Conservation (phyloP, 2,329 filamentous ascomycete genomes). For the Clarireedia paspali region DNA sequence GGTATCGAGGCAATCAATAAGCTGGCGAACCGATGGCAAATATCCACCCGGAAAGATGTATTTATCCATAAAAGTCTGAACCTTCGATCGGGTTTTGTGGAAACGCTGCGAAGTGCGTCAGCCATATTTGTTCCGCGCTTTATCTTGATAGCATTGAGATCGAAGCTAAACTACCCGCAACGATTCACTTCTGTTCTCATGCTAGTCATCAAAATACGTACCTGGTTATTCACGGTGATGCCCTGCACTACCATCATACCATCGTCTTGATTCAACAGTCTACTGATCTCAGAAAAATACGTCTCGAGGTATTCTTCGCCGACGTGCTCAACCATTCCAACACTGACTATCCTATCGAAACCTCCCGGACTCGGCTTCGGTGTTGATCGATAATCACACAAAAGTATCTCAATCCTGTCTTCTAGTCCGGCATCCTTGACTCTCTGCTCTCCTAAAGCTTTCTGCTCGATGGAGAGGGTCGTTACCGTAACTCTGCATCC, state of each 20-base stretch:
- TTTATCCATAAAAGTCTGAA: conserved; percentile 51
- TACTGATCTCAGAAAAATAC: conserved; percentile 55
- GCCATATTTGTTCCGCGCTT: neutral
- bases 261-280: conserved; percentile 53
- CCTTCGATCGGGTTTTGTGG: conserved; percentile 6
- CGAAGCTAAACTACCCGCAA: too few relatives aligned
- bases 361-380: conserved; percentile 37
- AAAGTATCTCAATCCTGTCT: conserved; percentile 49
- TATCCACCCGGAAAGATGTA: conserved; percentile 72
- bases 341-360: conserved; percentile 63
- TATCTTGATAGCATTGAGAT: too few relatives aligned
- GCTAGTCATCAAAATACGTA: neutral
- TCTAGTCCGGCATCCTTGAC: conserved; percentile 50
- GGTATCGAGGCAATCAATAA: conserved; percentile 47
- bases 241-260: conserved; percentile 64
- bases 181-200: too few relatives aligned
- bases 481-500: conserved; percentile 61
- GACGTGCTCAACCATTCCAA: conserved; percentile 69
- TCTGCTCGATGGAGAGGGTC: conserved; percentile 60
- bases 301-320: conserved; percentile 55
- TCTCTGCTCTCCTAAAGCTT: conserved; percentile 52
- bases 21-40: conserved; percentile 47
- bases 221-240: conserved; percentile 51
- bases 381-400: conserved; percentile 59
- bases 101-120: neutral